Conservation (phyloP, 495 filamentous ascomycete species). For the Penicillium desertorum region DNA sequence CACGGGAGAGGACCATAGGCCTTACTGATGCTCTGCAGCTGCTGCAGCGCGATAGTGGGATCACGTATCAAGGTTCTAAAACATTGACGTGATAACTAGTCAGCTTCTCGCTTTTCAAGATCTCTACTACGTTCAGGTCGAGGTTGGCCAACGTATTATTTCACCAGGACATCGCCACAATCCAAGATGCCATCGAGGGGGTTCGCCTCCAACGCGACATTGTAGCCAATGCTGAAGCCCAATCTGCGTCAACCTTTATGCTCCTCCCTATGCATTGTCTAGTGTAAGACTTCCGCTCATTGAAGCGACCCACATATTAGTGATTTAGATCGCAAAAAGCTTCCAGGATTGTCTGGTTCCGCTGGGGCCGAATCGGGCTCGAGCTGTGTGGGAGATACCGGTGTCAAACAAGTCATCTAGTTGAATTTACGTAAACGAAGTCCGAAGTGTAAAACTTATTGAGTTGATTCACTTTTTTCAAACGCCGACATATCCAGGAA, state of each 20-base stretch:
- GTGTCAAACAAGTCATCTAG: conserved; percentile 61
- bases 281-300: conserved; percentile 44
- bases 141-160: background rate
- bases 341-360: conserved; percentile 62
- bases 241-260: conserved; percentile 21
- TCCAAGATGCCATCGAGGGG: conserved; percentile 71
- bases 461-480: background rate
- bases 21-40: conserved; percentile 62
- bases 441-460: no score
- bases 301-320: conserved; percentile 49
- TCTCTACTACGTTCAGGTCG: background rate
- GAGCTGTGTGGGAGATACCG: conserved; percentile 76
- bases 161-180: conserved; percentile 74
- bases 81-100: background rate
- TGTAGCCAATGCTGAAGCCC: conserved; percentile 61
- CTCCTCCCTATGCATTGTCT: background rate
- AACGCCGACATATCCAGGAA: background rate
- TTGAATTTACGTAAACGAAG: background rate
- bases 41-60: conserved; percentile 57
- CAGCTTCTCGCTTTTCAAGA: background rate
- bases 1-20: conserved; percentile 58
- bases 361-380: conserved; percentile 78
- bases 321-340: conserved; percentile 61
- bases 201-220: conserved; percentile 58
- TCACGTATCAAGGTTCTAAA: no score